Evolutionary conservation across 345 rosid genomes (phyloP), one percentile per base, ranked within the genome.

Genomic region (Populus nigra): DNA sequence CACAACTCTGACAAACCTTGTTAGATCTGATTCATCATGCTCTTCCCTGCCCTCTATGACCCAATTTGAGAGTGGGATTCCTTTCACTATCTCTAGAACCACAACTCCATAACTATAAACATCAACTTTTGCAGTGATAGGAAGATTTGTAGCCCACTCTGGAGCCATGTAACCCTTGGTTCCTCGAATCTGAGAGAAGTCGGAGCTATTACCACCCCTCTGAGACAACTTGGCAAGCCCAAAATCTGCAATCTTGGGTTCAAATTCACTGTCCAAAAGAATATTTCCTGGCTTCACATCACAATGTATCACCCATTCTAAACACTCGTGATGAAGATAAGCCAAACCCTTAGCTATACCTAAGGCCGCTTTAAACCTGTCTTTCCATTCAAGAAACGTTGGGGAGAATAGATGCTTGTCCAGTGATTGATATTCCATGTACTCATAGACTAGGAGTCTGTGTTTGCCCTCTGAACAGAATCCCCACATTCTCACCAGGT

Each of bases 61-160:
- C 88, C 72, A 76, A 41, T 73, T 72, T 3, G 89, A 83, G 63
- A 57, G 43, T 41, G 36, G 73, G 84, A 20, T 29, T 77, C 25
- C n/a, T 57, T 2, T 80, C 80, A 2, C 77, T 59, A 76, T 27
- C 65, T 76, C 83, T 47, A 80, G 25, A 13, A 76, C 8, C 5
- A 76, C 78, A 18, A 76, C 39, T 11, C 78, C 78, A 25, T 65
- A 76, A 22, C 78, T 76, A 47, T 35, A 76, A 20, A 76, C 78
- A 53, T 76, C 78, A 25, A 76, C 78, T 76, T 75, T 75, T 16
- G 71, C 47, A n/a, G 77, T 65, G 62, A 75, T 65, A 25, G 77
- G 71, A 35, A 23, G 77, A 25, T 41, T 65, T 4, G 29, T 36
- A 22, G 67, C 68, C 77, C 77, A 75, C 71, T 41, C 20, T 10